Evolutionary conservation across 345 rosid genomes (phyloP), one percentile per base, ranked within the genome.

Genomic region (rapeseed (Brassica napus)): DNA sequence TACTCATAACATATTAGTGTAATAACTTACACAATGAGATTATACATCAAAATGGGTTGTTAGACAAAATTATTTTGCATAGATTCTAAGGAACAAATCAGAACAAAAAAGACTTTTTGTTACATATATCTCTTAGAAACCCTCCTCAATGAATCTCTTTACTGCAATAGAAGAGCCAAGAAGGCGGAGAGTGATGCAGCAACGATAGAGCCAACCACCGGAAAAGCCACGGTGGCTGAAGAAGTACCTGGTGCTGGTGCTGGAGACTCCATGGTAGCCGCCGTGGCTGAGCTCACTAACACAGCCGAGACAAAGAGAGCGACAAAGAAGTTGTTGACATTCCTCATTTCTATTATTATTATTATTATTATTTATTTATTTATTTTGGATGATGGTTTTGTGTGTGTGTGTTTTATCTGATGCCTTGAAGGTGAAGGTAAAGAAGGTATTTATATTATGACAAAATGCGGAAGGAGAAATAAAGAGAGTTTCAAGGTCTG

Each of bases 321-420:
- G 55, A 79, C 55, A 32, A 85, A 85, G 15, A 77, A 49, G 78
- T 63, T 81, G 24, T 87, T 91, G 37, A 82, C 23, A 83, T 87
- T 89, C 89, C 83, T 88, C 91, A 86, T 88, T 59, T 83, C 88
- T 89, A 89, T 42, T 77, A 52, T 59, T 31, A 58, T 49, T 71
- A 52, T 42, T 54, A 3, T 30, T 15, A 18, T 18, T 21, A 42
- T 30, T 65, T 59, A 47, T 24, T 74, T 16, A 49, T 49, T 49
- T 49, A 49, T 49, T 49, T 49, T 49, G 23, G 30, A 23, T 18
- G 55, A 16, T 6, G 72, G 26, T 65, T 64, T 47, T 37, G 54
- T 42, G 54, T 37, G 54, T 37, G 32, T 63, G 34, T 63, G 1
- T 14, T 14, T 6, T n/a, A 6, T 61, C 68, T 75, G 80, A 63